Evolutionary conservation across 2,329 filamentous ascomycete species (phyloP), one percentile per base, ranked within the genome.

Genomic region (Hortaea werneckii): DNA sequence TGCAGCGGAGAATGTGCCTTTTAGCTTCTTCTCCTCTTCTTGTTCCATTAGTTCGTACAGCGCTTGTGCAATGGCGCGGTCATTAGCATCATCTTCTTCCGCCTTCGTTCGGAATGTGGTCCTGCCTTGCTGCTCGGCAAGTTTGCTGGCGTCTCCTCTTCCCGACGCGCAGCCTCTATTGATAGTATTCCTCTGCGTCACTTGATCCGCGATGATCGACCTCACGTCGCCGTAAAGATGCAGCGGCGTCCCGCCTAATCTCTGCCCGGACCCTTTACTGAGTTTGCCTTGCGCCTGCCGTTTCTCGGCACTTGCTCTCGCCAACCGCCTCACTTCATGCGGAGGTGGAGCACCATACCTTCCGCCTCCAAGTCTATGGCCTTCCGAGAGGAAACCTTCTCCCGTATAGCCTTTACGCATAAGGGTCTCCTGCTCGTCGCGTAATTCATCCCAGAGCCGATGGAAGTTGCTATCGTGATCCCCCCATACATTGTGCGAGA

Each of bases 1-100:
- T 45, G 71, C 78, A 0, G 70, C 66, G n/a, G 69, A 68, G 47
- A 69, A 72, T 44, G 68, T 65, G n/a, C 79, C 77, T 51, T 79
- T 52, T 54, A 69, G 54, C 50, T 67, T 68, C 41, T 60, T 56
- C 53, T 71, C 66, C 52, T 80, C 76, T 50, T 94, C 88, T 60
- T 94, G 81, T 59, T 94, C 85, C 27, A 92, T 83, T n/a, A 95
- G 71, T 57, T 95, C 89, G 70, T 86, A 88, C 29, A 94, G 71
- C 0, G 87, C 88, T 58, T 89, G 80, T 44, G 87, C 80, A 50
- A 95, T 94, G 5, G 88, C 89, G 13, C 78, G 75, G 45, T 95
- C 87, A 44, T 95, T 94, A 3, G 87, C 89, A 55, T 88, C 83
- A 45, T 95, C 87, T 62, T 94, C 85, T 54, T 94, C 87, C 0